Conservation (phyloP, 1,284 basidiomycete species). For the Cystobasidium pallidum region DNA sequence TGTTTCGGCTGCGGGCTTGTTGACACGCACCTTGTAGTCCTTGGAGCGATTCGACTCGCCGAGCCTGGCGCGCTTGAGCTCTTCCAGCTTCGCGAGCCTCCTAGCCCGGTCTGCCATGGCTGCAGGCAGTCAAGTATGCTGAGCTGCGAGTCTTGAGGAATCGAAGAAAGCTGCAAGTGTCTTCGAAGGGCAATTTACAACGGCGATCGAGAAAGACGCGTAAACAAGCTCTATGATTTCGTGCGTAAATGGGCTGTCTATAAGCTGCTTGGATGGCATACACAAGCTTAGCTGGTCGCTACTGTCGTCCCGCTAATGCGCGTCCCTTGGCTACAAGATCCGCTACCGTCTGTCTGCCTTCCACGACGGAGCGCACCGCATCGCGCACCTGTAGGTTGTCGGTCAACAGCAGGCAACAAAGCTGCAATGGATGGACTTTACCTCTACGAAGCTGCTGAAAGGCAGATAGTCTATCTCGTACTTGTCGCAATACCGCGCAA, state of each 20-base stretch:
- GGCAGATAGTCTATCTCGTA: constrained; percentile 57
- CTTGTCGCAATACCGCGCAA: constrained; percentile 71
- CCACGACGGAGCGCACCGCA: constrained; percentile 69
- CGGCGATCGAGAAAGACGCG: constrained; percentile 25
- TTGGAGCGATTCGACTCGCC: constrained; percentile 57
- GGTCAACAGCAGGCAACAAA: neutral
- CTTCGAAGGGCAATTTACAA: no score
- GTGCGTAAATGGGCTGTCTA: constrained; percentile 3
- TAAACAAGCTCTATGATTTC: constrained; percentile 5
- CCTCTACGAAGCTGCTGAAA: constrained; percentile 55
- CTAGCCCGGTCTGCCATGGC: constrained; percentile 38
- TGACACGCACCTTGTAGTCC: constrained; percentile 59
- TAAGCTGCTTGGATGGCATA: neutral
- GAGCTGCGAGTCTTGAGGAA: no score
- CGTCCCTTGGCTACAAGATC: constrained; percentile 20
- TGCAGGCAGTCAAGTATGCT: neutral
- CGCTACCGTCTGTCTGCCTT: constrained; percentile 45
- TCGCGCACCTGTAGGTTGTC: neutral
- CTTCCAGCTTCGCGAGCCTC: constrained; percentile 54
- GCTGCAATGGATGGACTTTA: neutral
- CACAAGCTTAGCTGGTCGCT: neutral
- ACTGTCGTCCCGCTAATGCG: constrained; percentile 4
- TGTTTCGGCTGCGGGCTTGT: neutral
- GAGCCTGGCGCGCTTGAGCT: constrained; percentile 59
- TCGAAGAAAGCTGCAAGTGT: no score